These are phyloP conservation scores for Priceomyces medius DNA, from an alignment of 805 yeast genomes.

Conservation along the genomic window DNA sequence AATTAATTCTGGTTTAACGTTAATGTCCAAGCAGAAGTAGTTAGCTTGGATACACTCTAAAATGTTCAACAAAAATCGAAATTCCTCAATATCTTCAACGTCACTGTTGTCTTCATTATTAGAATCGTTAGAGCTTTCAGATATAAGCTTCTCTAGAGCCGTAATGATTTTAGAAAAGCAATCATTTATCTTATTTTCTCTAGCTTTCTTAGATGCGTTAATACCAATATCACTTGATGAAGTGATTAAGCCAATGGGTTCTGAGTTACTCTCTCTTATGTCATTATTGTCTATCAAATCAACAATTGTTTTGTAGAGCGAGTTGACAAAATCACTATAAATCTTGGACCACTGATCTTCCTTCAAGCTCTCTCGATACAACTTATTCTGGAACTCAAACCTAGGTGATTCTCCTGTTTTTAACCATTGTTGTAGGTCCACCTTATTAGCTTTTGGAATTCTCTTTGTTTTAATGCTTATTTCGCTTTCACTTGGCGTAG, in stretches of 20 bases:
- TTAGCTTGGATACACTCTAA: constrained; percentile 59
- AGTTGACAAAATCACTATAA: constrained; percentile 48
- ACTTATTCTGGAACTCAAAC: constrained; percentile 43
- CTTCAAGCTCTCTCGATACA: constrained; percentile 36
- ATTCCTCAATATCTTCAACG: constrained; percentile 21
- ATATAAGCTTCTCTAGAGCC: constrained; percentile 28
- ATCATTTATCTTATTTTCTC: constrained; percentile 18
- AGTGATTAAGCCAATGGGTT: constrained; percentile 33
- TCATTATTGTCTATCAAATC: constrained; percentile 19
- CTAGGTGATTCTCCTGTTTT: constrained; percentile 30
- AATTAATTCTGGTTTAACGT: constrained; percentile 44
- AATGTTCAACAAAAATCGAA: constrained; percentile 48
- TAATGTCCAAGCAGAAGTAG: constrained; percentile 39
- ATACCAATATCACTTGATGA: constrained; percentile 13
- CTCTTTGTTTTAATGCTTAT: not conserved
- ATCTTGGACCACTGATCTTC: constrained; percentile 39
- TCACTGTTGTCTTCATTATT: constrained; percentile 15
- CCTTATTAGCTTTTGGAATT: constrained; percentile 12
- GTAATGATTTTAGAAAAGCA: constrained; percentile 29
- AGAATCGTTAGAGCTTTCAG: constrained; percentile 5
- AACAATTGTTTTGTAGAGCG: constrained; percentile 54
- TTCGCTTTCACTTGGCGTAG: constrained; percentile 9
- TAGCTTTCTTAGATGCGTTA: constrained; percentile 7
- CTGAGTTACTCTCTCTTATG: constrained; percentile 18
- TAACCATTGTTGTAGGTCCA: constrained; percentile 50